phyloP scores from a whole-genome alignment of 106 monocot species.

The Acanthochlamys bracteata region DNA sequence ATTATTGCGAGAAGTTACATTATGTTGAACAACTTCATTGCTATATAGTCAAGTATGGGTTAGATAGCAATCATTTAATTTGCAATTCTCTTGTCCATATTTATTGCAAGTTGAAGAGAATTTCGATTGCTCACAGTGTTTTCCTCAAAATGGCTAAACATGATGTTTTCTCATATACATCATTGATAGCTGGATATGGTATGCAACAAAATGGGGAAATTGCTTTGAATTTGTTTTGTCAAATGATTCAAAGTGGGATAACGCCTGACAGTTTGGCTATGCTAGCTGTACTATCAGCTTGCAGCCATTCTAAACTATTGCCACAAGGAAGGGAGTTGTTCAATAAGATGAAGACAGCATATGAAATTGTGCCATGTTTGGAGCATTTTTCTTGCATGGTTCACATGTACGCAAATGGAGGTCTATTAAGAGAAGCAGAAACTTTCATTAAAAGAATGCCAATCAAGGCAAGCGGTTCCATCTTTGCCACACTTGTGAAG shows the following conservation, averaged over 20 bases:
- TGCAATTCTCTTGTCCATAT: slow-evolving; percentile 74
- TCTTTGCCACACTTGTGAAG: slow-evolving; percentile 52
- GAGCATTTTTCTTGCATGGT: slow-evolving; percentile 91
- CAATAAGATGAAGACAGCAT: slow-evolving; percentile 25
- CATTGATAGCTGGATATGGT: slow-evolving; percentile 72
- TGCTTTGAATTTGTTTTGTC: slow-evolving; percentile 43
- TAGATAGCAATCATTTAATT: slow-evolving; percentile 20
- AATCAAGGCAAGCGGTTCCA: slow-evolving; percentile 31
- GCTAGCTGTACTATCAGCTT: slow-evolving; percentile 70
- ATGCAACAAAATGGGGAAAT: slow-evolving; percentile 53
- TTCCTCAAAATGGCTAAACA: slow-evolving; percentile 45
- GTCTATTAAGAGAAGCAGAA: slow-evolving; percentile 49
- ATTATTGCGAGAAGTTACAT: slow-evolving; percentile 36
- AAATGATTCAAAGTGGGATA: slow-evolving; percentile 48
- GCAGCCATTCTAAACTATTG: slow-evolving; percentile 61
- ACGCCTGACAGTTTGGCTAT: slow-evolving; percentile 56
- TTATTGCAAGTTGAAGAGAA: slow-evolving; percentile 67
- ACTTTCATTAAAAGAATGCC: slow-evolving; percentile 34
- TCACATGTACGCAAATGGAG: slow-evolving; percentile 52
- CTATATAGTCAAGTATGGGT: slow-evolving; percentile 35
- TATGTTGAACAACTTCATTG: slow-evolving; percentile 59
- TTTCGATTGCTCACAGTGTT: slow-evolving; percentile 34
- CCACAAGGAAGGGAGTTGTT: slow-evolving; percentile 39
- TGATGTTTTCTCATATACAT: slow-evolving; percentile 71
- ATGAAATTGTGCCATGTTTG: slow-evolving; percentile 33